Conservation (phyloP, 495 filamentous ascomycete species). For the Baudoinia panamericana region DNA sequence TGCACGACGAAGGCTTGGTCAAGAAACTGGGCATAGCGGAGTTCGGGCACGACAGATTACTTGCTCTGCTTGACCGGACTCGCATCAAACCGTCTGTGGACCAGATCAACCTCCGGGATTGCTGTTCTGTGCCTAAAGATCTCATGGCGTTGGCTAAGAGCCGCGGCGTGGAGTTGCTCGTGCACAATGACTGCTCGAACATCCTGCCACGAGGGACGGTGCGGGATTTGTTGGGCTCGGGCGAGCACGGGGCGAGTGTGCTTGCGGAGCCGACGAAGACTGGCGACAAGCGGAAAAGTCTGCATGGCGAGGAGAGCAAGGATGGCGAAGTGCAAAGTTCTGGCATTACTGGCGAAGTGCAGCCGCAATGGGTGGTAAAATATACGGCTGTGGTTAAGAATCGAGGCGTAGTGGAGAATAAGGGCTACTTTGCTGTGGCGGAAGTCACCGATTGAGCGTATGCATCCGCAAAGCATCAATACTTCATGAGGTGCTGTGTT, state of each 20-base stretch:
- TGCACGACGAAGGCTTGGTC: constrained; percentile 60
- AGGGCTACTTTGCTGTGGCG: constrained; percentile 86
- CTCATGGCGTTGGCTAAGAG: constrained; percentile 74
- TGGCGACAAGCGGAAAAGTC: constrained; percentile 25
- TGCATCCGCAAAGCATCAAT: too few species aligned
- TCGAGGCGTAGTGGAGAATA: constrained; percentile 95
- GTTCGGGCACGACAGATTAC: constrained; percentile 71
- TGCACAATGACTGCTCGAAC: constrained; percentile 88
- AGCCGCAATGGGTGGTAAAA: constrained; percentile 89
- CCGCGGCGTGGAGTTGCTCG: constrained; percentile 73
- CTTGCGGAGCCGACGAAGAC: constrained; percentile 20
- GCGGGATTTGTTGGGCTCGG: constrained; percentile 61
- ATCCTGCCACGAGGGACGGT: constrained; percentile 75
- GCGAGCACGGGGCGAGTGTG: constrained; percentile 27
- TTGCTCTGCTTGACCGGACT: constrained; percentile 50
- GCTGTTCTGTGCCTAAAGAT: constrained; percentile 86
- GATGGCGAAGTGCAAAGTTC: constrained; percentile 3
- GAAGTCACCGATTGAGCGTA: constrained; percentile 39
- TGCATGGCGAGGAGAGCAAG: constrained; percentile 14
- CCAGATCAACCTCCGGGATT: constrained; percentile 95
- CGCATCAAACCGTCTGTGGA: constrained; percentile 68
- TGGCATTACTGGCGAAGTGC: constrained; percentile 51
- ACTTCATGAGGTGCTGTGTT: too few species aligned
- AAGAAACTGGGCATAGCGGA: constrained; percentile 72
- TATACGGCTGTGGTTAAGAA: constrained; percentile 96